phyloP scores from a whole-genome alignment of 169 alveolate genomes.

The Plasmodium gallinaceum region DNA sequence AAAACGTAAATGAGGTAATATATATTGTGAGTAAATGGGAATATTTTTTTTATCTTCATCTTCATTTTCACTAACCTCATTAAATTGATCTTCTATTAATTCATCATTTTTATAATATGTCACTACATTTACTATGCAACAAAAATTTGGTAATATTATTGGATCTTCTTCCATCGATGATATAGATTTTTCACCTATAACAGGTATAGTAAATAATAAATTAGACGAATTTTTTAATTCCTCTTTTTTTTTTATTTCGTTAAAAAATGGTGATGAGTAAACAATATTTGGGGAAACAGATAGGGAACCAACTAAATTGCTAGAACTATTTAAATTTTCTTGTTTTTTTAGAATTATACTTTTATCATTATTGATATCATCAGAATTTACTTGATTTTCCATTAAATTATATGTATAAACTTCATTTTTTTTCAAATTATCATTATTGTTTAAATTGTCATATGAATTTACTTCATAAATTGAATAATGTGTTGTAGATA shows the following conservation, averaged over 20 bases:
- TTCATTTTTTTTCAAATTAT: not conserved
- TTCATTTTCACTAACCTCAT: conserved; percentile 71
- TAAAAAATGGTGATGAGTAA: conserved; percentile 10
- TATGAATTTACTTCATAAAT: conserved; percentile 34
- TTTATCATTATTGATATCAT: conserved; percentile 12
- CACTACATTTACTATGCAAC: conserved; percentile 73
- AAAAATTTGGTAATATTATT: conserved; percentile 60
- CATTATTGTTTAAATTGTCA: conserved; percentile 10
- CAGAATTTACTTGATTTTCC: not conserved
- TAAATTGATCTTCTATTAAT: conserved; percentile 68
- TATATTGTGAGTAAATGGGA: conserved; percentile 83
- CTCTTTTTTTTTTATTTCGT: conserved; percentile 54
- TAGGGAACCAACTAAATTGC: conserved; percentile 19
- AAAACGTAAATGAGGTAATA: conserved; percentile 82
- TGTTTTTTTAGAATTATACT: not conserved
- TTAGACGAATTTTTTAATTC: not conserved
- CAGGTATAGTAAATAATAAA: conserved; percentile 69
- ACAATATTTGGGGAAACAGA: conserved; percentile 28
- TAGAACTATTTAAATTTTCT: conserved; percentile 4
- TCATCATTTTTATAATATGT: conserved; percentile 75
- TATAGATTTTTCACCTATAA: conserved; percentile 69
- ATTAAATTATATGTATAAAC: not conserved
- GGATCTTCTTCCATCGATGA: conserved; percentile 77
- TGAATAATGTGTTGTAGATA: conserved; percentile 57
- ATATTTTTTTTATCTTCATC: conserved; percentile 43